Evolutionary conservation across 2,329 filamentous ascomycete species (phyloP), one percentile per base, ranked within the genome.

Genomic region (Colletotrichum sublineola): DNA sequence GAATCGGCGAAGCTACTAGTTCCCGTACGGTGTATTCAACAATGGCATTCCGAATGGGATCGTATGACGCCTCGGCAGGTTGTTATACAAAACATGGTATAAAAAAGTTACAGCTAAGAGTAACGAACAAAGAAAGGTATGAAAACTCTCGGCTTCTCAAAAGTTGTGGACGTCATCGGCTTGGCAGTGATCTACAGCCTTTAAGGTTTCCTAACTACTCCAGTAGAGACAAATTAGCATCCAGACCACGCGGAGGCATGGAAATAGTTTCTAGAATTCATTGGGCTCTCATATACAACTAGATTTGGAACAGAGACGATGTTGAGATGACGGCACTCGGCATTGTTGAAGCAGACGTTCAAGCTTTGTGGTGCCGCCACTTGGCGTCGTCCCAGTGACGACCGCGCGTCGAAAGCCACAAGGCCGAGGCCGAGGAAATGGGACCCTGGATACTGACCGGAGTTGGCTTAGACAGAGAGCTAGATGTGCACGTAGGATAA

Each of bases 381-480:
- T 38, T 29, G 48, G 38, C 20, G 65, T 69, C 62, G 63, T 53
- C 44, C n/a, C 9, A 58, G 62, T 48, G 53, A 67, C 55, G 67
- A 38, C 46, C 62, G 38, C 62, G 67, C 67, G 67, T 70, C 67
- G 36, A 52, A 55, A 50, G 24, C 20, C 44, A 24, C 44, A 44
- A 14, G 6, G 33, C 12, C 31, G 44, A 50, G 11, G 44, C 44
- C 44, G 31, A 31, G 44, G 31, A 29, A 38, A 15, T 14, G 20
- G 44, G 44, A 40, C 14, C 50, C 12, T 50, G 24, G 4, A 52
- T 8, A 8, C 50, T 52, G 31, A 52, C 50, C 24, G 24, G 24
- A 18, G 24, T 46, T 11, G 14, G 24, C 15, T 4, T 33, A 9
- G 14, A 15, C 29, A 15, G 12, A 15, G 1, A 31, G 6, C 24